Conservation (phyloP, 768 basidiomycete genomes). For the Rhizopogon vinicolor region DNA sequence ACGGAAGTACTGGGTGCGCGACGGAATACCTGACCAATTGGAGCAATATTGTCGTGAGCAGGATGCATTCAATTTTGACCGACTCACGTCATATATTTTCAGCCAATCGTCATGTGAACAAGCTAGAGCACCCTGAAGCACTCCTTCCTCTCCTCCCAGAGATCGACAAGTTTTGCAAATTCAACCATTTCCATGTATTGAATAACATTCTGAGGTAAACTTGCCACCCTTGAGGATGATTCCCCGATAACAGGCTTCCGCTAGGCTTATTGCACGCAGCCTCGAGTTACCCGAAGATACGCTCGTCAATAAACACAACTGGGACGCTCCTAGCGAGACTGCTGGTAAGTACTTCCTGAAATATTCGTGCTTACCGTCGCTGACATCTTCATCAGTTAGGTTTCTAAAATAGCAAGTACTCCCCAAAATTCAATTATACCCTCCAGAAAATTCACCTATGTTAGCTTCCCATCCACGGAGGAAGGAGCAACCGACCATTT, state of each 20-base stretch:
- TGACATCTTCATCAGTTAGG: no score
- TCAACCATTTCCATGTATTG: slow-evolving; percentile 25
- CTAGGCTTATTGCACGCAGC: slow-evolving; percentile 37
- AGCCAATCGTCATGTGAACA: slow-evolving; percentile 40
- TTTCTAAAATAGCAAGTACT: no score
- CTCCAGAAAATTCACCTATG: no score
- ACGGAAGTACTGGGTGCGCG: slow-evolving; percentile 43
- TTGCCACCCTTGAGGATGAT: background rate
- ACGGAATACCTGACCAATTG: slow-evolving; percentile 57
- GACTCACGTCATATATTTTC: background rate
- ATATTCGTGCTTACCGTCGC: no score
- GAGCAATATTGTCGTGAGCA: slow-evolving; percentile 57
- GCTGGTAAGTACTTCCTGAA: no score
- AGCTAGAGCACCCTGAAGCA: slow-evolving; percentile 21
- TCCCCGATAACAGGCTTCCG: background rate
- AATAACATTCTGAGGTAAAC: slow-evolving; percentile 19
- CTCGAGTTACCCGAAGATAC: slow-evolving; percentile 43
- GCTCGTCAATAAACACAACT: slow-evolving; percentile 36
- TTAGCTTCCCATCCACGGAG: no score
- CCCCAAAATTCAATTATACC: no score
- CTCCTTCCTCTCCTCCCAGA: slow-evolving; percentile 26
- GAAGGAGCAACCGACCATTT: no score
- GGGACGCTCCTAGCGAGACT: no score
- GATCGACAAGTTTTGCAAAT: slow-evolving; percentile 19
- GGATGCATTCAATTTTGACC: background rate